Evolutionary conservation across 129 eudicot genomes (phyloP).

Genomic region (Logfia minima): DNA sequence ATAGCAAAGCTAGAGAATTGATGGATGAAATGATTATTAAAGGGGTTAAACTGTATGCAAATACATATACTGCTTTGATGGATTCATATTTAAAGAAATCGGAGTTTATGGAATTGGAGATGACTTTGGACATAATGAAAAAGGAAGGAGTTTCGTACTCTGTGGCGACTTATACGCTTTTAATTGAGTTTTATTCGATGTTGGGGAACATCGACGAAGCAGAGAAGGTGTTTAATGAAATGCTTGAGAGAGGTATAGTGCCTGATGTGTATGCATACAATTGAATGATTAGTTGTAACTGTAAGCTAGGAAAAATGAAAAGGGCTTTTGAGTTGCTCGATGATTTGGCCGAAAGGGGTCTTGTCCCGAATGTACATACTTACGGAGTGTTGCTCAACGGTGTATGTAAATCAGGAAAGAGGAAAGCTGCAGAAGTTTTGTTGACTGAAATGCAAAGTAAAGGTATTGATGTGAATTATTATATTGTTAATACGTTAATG

Average conservation of each 20-base stretch:
- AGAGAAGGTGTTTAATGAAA: conserved; percentile 57
- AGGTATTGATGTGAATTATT: conserved; percentile 58
- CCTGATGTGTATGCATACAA: conserved; percentile 63
- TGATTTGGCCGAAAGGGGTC: conserved; percentile 57
- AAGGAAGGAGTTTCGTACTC: conserved; percentile 44
- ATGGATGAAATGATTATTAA: conserved; percentile 39
- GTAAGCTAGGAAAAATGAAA: conserved; percentile 54
- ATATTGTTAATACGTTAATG: conserved; percentile 64
- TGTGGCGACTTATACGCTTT: conserved; percentile 63
- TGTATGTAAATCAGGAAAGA: conserved; percentile 65
- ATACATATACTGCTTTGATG: conserved; percentile 61
- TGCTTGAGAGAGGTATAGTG: conserved; percentile 49
- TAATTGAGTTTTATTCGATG: conserved; percentile 43
- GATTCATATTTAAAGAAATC: conserved; percentile 52
- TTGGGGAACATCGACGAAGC: conserved; percentile 52
- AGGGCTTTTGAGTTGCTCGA: conserved; percentile 66
- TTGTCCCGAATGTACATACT: conserved; percentile 57
- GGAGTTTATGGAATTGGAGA: conserved; percentile 45
- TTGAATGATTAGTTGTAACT: conserved; percentile 50
- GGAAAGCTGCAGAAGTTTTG: conserved; percentile 72
- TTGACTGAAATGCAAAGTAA: conserved; percentile 65
- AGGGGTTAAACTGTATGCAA: conserved; percentile 61
- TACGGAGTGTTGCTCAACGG: conserved; percentile 68
- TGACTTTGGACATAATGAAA: conserved; percentile 53
- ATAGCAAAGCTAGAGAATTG: conserved; percentile 52